Conservation (phyloP, 441 rosid species). For the Lepidium campestre region DNA sequence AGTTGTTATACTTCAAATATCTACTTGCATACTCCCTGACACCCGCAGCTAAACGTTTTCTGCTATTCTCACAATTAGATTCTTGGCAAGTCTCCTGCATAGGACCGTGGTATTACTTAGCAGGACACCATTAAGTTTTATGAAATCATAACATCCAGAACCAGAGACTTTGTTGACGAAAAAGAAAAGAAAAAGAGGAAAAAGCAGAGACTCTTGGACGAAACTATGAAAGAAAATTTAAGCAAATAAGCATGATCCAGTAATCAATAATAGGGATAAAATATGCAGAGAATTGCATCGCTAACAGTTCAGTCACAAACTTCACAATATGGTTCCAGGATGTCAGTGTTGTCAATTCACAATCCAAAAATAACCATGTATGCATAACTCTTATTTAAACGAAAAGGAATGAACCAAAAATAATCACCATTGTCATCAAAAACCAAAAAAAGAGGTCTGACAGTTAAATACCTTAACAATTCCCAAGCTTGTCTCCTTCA, state of each 20-base stretch:
- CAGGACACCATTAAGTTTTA: neutral
- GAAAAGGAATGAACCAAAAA: constrained; percentile 4
- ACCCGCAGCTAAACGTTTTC: constrained; percentile 33
- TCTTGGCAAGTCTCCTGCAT: constrained; percentile 54
- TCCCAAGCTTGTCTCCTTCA: constrained; percentile 40
- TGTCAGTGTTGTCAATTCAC: neutral
- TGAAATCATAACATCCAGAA: neutral
- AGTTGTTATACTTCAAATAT: constrained; percentile 59
- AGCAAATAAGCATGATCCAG: neutral
- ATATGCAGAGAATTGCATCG: neutral
- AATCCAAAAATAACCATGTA: neutral
- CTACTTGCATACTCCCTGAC: constrained; percentile 78
- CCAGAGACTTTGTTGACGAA: neutral
- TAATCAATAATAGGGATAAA: neutral
- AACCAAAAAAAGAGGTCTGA: constrained; percentile 10
- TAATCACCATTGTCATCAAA: constrained; percentile 7
- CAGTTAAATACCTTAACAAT: constrained; percentile 40
- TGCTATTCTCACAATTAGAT: constrained; percentile 32
- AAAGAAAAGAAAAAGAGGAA: too few relatives aligned
- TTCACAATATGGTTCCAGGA: constrained; percentile 14
- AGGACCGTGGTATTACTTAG: neutral
- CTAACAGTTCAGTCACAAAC: constrained; percentile 3
- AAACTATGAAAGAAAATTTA: neutral
- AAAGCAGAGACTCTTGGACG: neutral
- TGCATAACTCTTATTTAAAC: neutral